These are phyloP conservation scores for Aphanomyces cochlioides DNA, from an alignment of 352 stramenopile species.

Conservation along the genomic window DNA sequence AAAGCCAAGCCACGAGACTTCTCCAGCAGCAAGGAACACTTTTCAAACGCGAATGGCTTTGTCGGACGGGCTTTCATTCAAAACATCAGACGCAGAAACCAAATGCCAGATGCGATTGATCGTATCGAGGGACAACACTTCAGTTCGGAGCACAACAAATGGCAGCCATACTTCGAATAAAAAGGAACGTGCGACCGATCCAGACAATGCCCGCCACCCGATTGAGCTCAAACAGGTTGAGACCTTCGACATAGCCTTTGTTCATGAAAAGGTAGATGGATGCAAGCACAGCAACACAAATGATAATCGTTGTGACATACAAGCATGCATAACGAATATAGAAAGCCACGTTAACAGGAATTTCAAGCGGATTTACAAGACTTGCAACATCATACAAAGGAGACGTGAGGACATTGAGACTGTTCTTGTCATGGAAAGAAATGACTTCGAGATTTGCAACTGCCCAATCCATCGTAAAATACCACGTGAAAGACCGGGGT, in stretches of 20 bases:
- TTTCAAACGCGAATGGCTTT: background rate
- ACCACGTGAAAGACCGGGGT: background rate
- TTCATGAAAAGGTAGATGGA: background rate
- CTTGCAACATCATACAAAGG: background rate
- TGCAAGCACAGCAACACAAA: background rate
- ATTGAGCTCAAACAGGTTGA: slow-evolving; percentile 27
- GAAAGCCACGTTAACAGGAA: background rate
- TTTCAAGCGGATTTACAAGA: slow-evolving; percentile 13
- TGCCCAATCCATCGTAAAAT: background rate
- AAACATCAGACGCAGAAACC: background rate
- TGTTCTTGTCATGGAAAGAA: slow-evolving; percentile 19
- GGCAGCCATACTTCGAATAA: background rate
- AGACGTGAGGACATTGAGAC: slow-evolving; percentile 3
- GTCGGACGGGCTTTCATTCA: background rate
- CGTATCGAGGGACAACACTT: background rate
- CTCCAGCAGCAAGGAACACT: slow-evolving; percentile 6
- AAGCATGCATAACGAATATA: background rate
- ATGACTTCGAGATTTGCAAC: slow-evolving; percentile 2
- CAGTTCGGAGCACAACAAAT: background rate
- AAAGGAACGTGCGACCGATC: slow-evolving; percentile 15
- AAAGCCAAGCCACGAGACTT: slow-evolving; percentile 16
- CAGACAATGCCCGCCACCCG: slow-evolving; percentile 14
- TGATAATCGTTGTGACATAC: background rate
- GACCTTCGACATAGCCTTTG: slow-evolving; percentile 9
- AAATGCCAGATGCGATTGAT: background rate